Evolutionary conservation across 202 grass and related monocot genomes (phyloP).

Genomic region (Panicum hallii): DNA sequence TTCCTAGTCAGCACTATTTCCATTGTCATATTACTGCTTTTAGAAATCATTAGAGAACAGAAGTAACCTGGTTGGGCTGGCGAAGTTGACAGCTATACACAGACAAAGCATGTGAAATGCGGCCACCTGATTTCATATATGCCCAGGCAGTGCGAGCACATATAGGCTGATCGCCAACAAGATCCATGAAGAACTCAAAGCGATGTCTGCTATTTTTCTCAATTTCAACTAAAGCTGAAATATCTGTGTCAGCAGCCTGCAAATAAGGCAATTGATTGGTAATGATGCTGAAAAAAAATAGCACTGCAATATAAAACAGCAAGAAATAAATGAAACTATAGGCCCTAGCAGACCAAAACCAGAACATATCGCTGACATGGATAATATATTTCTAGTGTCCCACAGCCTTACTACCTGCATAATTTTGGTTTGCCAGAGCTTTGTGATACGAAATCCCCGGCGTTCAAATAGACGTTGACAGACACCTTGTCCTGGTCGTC

Average conservation of each 20-base stretch:
- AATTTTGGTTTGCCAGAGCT: slow-evolving; percentile 99
- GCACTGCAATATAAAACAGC: neutral
- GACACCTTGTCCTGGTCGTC: slow-evolving; percentile 95
- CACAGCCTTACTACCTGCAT: slow-evolving; percentile 73
- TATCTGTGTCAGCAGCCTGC: slow-evolving; percentile 96
- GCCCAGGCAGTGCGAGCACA: slow-evolving; percentile 97
- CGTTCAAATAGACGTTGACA: slow-evolving; percentile 85
- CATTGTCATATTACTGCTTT: neutral
- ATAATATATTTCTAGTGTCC: slow-evolving; percentile 20
- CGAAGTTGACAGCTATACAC: slow-evolving; percentile 97
- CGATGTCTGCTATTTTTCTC: slow-evolving; percentile 97
- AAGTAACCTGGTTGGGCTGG: slow-evolving; percentile 90
- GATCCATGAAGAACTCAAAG: slow-evolving; percentile 99
- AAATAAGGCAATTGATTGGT: slow-evolving; percentile 48
- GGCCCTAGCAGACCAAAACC: slow-evolving; percentile 11
- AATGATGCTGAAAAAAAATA: slow-evolving; percentile 13
- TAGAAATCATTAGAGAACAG: slow-evolving; percentile 6
- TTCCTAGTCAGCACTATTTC: slow-evolving; percentile 24
- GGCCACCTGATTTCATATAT: slow-evolving; percentile 92
- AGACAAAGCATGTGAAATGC: slow-evolving; percentile 95
- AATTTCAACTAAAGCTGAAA: slow-evolving; percentile 97
- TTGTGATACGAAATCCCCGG: slow-evolving; percentile 88
- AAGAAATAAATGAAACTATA: slow-evolving; percentile 27
- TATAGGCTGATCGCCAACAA: slow-evolving; percentile 93
- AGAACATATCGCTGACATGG: neutral